Conservation (phyloP, 1,284 basidiomycete genomes). For the Athelia psychrophila region DNA sequence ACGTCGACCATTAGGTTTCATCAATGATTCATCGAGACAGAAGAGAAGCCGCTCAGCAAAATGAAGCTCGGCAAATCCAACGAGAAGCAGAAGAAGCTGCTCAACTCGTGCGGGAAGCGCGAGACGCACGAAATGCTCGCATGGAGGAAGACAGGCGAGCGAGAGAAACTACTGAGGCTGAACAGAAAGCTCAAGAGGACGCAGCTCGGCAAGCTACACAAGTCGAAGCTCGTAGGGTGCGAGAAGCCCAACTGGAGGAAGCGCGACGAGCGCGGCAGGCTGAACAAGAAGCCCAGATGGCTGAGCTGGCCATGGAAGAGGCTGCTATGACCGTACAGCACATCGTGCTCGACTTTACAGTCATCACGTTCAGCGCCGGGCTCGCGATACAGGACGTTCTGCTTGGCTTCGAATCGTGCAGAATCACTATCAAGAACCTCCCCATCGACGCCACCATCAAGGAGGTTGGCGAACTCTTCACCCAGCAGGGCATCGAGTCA, state of each 20-base stretch:
- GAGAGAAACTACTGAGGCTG: too few relatives aligned
- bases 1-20: too few relatives aligned
- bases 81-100: too few relatives aligned
- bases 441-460: background rate
- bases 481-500: conserved; percentile 13
- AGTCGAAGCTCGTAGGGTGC: background rate
- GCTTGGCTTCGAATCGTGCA: conserved; percentile 10
- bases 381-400: conserved; percentile 9
- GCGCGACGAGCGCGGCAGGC: too few relatives aligned
- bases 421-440: background rate
- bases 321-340: conserved; percentile 11
- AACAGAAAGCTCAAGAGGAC: too few relatives aligned
- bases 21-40: too few relatives aligned
- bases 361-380: conserved; percentile 17
- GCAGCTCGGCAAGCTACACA: background rate
- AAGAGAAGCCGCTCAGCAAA: too few relatives aligned
- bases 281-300: background rate
- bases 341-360: conserved; percentile 10
- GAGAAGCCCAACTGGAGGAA: background rate
- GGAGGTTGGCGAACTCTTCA: conserved; percentile 15
- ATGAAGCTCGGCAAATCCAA: too few relatives aligned
- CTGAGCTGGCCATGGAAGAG: conserved; percentile 11
- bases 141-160: too few relatives aligned
- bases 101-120: too few relatives aligned
- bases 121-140: too few relatives aligned